Evolutionary conservation across 768 basidiomycete species (phyloP), one percentile per base, ranked within the genome.

Genomic region (Nidularia pulvinata): DNA sequence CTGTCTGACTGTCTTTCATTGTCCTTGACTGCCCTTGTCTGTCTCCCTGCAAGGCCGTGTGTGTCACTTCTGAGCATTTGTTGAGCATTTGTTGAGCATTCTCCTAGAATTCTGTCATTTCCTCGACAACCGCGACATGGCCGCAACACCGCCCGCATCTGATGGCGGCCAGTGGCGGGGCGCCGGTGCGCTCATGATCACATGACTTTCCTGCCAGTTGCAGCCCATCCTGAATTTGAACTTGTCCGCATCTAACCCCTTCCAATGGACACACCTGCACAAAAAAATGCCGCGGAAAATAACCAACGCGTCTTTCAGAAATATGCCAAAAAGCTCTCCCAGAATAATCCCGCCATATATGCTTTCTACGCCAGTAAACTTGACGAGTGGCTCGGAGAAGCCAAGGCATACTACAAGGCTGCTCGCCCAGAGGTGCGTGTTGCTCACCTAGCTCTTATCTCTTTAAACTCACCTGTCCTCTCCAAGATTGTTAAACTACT

Each of bases 391-490:
- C 60, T 83, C 42, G 47, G 60, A 25, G 74, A 76, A 49, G 69
- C 72, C 42, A 77, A 75, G 57, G 83, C 83, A 1, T 85, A 85
- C 58, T 85, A 85, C 59, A 46, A 62, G 1, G 68, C 56, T 33
- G 83, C 81, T 43, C 74, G 80, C 35, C 74, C 72, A 45, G 74
- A 79, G 67, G 84, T 82, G 54, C 55, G 10, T 34, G 69, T 60
- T 6, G 47, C 25, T n/a, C n/a, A 5, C 4, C 6, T 14, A 46
- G 4, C 37, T 53, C n/a, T 57, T 10, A 37, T 22, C 30, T 32
- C 11, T 16, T 9, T 14, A 4, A 33, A 6, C 49, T 7, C 58
- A 34, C 49, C 55, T 22, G 59, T 50, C 5, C 46, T 53, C 33
- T 49, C 43, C 25, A 50, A 84, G 82, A 84, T 85, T 49, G 51